Evolutionary conservation across 441 rosid species (phyloP).

Genomic region (Gossypium laxum): DNA sequence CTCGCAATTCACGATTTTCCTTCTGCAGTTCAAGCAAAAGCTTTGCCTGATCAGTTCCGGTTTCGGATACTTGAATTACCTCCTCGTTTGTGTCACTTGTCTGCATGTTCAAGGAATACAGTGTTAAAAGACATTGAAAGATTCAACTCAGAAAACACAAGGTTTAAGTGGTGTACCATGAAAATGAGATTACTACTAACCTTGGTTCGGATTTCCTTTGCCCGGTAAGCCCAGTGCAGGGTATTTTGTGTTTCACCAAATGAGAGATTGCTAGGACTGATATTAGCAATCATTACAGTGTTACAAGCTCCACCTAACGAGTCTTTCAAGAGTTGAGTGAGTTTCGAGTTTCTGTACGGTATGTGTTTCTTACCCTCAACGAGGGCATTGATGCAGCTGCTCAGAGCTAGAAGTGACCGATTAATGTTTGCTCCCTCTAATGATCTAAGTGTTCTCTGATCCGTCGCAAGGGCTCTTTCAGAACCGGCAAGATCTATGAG

Average conservation of each 20-base stretch:
- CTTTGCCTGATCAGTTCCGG: conserved; percentile 47
- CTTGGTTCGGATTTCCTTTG: conserved; percentile 74
- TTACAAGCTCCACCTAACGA: conserved; percentile 82
- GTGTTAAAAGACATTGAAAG: background rate
- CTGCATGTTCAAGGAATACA: conserved; percentile 23
- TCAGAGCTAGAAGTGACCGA: conserved; percentile 78
- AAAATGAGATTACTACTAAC: conserved; percentile 22
- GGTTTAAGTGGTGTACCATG: background rate
- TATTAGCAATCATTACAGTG: conserved; percentile 88
- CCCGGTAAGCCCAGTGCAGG: conserved; percentile 90
- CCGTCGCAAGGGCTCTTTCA: conserved; percentile 88
- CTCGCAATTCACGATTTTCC: conserved; percentile 70
- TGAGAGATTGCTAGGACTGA: conserved; percentile 74
- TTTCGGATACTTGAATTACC: conserved; percentile 37
- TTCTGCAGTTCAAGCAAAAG: conserved; percentile 70
- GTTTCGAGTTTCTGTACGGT: conserved; percentile 84
- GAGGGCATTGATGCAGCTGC: conserved; percentile 91
- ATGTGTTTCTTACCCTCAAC: conserved; percentile 92
- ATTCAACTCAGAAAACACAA: background rate
- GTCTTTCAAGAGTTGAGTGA: conserved; percentile 87
- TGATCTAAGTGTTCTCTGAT: conserved; percentile 78
- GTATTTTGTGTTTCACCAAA: conserved; percentile 93
- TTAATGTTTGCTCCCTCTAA: conserved; percentile 91
- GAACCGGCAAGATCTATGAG: conserved; percentile 93
- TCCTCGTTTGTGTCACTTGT: conserved; percentile 48